These are phyloP conservation scores for Elsinoe australis DNA, from an alignment of 2,329 filamentous ascomycete species.

Conservation along the genomic window DNA sequence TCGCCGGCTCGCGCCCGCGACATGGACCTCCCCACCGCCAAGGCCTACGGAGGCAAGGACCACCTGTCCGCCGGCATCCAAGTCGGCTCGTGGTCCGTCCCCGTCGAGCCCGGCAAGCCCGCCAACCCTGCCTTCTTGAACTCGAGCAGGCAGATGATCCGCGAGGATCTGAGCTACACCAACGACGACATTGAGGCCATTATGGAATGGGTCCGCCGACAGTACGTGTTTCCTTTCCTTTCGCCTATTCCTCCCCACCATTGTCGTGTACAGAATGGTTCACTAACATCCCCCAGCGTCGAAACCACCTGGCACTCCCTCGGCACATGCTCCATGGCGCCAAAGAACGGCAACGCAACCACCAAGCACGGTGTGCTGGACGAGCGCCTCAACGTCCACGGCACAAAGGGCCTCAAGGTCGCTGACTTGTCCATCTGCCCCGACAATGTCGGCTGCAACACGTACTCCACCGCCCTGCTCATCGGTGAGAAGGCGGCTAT, in stretches of 20 bases:
- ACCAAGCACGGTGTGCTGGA: conserved; percentile 74
- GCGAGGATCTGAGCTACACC: conserved; percentile 59
- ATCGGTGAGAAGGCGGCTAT: conserved; percentile 69
- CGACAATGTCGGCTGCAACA: conserved; percentile 61
- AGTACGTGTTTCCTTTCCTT: conserved; percentile 15
- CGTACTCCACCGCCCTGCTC: conserved; percentile 61
- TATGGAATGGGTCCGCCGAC: conserved; percentile 52
- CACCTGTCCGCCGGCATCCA: conserved; percentile 65
- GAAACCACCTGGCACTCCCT: conserved; percentile 68
- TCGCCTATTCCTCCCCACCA: not conserved
- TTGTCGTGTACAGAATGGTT: conserved; percentile 14
- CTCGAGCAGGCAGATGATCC: conserved; percentile 54
- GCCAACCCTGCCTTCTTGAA: conserved; percentile 49
- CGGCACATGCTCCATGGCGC: conserved; percentile 69
- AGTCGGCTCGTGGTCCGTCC: conserved; percentile 59
- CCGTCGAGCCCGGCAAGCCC: conserved; percentile 48
- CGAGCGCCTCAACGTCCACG: conserved; percentile 69
- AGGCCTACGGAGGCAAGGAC: conserved; percentile 64
- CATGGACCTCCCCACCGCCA: conserved; percentile 67
- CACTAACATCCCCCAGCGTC: conserved; percentile 44
- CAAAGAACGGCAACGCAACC: conserved; percentile 66
- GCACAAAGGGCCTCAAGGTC: conserved; percentile 69
- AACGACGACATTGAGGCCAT: conserved; percentile 56
- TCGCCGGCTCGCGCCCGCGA: conserved; percentile 63
- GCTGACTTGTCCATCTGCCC: conserved; percentile 69